These are phyloP conservation scores for Helminthosporium solani DNA, from an alignment of 2,329 filamentous ascomycete genomes.

Conservation along the genomic window DNA sequence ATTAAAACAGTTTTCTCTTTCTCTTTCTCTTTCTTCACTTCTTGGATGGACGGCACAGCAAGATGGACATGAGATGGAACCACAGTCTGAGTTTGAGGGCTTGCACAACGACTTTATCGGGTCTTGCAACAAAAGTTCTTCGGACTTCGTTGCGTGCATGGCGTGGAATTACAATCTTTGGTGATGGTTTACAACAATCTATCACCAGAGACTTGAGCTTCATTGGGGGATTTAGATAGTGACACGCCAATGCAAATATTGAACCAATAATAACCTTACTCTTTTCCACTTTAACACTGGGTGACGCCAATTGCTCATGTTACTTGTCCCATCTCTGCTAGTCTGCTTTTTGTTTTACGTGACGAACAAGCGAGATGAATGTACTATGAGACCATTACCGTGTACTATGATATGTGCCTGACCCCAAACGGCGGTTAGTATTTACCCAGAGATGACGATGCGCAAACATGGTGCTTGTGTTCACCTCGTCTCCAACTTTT, in stretches of 20 bases:
- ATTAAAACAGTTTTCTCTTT: slow-evolving; percentile 1
- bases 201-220: not conserved
- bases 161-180: not conserved
- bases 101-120: not conserved
- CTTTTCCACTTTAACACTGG: too few species aligned
- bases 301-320: too few species aligned
- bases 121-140: not conserved
- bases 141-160: not conserved
- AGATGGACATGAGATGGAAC: not conserved
- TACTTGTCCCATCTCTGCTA: too few species aligned
- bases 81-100: not conserved
- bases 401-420: not conserved
- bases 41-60: not conserved
- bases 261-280: too few species aligned
- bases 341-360: too few species aligned
- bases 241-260: slow-evolving; percentile 3
- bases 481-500: not conserved
- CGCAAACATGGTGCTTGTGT: not conserved
- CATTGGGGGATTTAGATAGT: not conserved
- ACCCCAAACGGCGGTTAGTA: not conserved
- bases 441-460: not conserved
- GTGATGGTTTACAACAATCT: not conserved
- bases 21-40: not conserved
- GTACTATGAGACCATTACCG: not conserved
- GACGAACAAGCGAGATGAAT: not conserved